A percentile compares a stretch with the other conserved stretches of the same genome.
These are phyloP conservation scores for Saururus chinensis DNA, from an alignment of 164 flowering plant genomes.

Conservation along the genomic window DNA sequence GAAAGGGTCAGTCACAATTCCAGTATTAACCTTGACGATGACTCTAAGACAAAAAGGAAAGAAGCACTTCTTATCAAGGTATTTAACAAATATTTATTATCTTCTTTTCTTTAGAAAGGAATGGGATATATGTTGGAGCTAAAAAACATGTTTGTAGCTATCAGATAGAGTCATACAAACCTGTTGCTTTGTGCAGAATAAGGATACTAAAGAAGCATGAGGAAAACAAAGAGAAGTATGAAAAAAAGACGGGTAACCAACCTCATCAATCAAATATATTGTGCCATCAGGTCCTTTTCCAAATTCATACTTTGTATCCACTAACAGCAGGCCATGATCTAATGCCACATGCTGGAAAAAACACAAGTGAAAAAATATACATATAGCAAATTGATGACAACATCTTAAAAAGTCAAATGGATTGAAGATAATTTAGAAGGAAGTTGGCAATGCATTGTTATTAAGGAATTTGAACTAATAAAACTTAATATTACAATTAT, in stretches of 20 bases:
- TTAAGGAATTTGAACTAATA: neutral
- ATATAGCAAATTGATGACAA: neutral
- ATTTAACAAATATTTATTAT: no score
- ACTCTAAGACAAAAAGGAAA: neutral
- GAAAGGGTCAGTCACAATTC: neutral
- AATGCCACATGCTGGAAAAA: slow-evolving; percentile 55
- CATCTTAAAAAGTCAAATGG: neutral
- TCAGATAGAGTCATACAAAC: no score
- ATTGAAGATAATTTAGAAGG: no score
- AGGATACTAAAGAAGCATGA: neutral
- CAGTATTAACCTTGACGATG: no score
- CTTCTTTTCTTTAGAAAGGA: no score
- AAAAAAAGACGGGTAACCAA: slow-evolving; percentile 12
- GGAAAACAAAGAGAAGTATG: neutral
- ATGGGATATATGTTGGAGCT: no score
- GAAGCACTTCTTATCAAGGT: neutral
- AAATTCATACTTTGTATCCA: slow-evolving; percentile 95
- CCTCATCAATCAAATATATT: slow-evolving; percentile 85
- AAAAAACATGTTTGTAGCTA: no score
- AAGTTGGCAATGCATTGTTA: no score
- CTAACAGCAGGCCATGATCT: slow-evolving; percentile 83
- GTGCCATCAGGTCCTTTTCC: slow-evolving; percentile 85
- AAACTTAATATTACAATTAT: no score
- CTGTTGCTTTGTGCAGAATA: no score
- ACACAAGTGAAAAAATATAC: neutral